These are phyloP conservation scores for Trichoderma polysporum DNA, from an alignment of 2,329 filamentous ascomycete genomes.

Conservation along the genomic window DNA sequence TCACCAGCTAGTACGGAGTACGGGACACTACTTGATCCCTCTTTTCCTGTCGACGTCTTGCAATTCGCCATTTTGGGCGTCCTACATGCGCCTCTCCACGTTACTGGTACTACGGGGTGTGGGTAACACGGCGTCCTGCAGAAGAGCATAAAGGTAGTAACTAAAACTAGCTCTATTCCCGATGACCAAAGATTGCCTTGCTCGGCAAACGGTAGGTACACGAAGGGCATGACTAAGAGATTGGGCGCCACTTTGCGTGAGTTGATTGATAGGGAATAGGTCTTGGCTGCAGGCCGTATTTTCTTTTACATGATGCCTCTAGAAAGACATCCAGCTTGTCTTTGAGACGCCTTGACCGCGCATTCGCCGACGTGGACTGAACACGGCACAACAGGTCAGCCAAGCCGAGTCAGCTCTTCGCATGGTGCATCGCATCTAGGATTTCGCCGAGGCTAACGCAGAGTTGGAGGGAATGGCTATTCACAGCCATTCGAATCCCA, in stretches of 20 bases:
- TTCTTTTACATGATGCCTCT: background rate
- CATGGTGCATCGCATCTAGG: conserved; percentile 1
- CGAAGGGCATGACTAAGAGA: background rate
- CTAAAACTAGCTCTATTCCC: background rate
- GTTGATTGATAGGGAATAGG: background rate
- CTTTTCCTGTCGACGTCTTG: background rate
- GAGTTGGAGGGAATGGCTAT: background rate
- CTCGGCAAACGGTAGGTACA: background rate
- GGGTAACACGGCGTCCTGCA: background rate
- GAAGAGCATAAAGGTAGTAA: background rate
- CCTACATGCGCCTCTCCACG: conserved; percentile 4
- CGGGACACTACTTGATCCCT: background rate
- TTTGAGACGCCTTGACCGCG: background rate
- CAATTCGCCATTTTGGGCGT: conserved; percentile 6
- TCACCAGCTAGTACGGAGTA: background rate
- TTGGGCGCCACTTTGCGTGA: background rate
- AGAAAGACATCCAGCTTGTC: background rate
- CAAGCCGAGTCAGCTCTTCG: conserved; percentile 12
- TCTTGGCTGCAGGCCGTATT: background rate
- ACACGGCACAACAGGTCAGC: background rate
- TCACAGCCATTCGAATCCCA: background rate
- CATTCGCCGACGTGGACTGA: background rate
- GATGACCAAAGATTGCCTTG: background rate
- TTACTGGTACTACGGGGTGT: background rate
- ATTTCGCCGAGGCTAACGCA: background rate